Conservation (phyloP, 169 alveolate genomes). For the Sarcocystis neurona region DNA sequence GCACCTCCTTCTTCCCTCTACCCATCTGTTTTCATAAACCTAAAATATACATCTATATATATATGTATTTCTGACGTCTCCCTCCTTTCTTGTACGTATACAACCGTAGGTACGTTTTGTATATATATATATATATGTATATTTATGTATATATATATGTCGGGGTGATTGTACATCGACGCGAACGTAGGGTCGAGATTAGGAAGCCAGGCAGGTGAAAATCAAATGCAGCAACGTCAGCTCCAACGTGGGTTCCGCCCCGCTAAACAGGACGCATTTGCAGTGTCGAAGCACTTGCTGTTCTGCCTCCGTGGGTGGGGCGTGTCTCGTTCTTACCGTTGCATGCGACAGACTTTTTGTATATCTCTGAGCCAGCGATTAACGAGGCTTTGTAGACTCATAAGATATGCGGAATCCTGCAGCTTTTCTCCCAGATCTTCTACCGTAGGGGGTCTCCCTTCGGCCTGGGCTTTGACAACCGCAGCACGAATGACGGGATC, state of each 20-base stretch:
- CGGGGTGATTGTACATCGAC: too few relatives aligned
- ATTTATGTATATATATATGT: too few relatives aligned
- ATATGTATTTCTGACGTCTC: too few relatives aligned
- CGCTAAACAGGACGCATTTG: not conserved
- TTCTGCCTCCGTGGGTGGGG: not conserved
- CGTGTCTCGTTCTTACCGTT: constrained; percentile 52
- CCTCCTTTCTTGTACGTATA: too few relatives aligned
- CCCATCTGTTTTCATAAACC: too few relatives aligned
- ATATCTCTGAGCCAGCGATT: constrained; percentile 83
- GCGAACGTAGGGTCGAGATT: too few relatives aligned
- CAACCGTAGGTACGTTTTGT: too few relatives aligned
- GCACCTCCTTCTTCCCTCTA: too few relatives aligned
- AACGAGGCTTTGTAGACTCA: constrained; percentile 75
- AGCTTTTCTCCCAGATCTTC: constrained; percentile 68
- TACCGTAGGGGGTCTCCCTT: constrained; percentile 26
- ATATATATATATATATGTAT: too few relatives aligned
- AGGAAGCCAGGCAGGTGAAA: too few relatives aligned
- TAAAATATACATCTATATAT: too few relatives aligned
- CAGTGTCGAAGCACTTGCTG: not conserved
- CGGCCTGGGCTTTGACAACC: constrained; percentile 75
- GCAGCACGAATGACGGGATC: constrained; percentile 86
- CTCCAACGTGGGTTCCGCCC: constrained; percentile 66
- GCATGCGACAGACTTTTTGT: constrained; percentile 78
- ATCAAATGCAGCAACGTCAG: too few relatives aligned
- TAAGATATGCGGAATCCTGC: constrained; percentile 66